These are phyloP conservation scores for Exophiala lecanii-corni DNA, from an alignment of 2,329 filamentous ascomycete species.

Conservation along the genomic window DNA sequence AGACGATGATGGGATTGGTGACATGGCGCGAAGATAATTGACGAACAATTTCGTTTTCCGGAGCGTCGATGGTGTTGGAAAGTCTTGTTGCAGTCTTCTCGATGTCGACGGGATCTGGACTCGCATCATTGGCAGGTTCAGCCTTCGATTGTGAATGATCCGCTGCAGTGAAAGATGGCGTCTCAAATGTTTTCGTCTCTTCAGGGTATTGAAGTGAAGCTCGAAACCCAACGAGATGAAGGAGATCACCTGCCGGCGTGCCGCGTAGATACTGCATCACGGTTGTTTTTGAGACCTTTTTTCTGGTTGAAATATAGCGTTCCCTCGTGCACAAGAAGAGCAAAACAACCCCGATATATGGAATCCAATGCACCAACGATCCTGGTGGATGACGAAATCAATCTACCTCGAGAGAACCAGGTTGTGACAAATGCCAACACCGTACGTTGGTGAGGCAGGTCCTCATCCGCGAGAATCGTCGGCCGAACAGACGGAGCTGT, in stretches of 20 bases:
- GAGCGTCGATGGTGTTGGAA: background rate
- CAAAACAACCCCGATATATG: too few relatives aligned
- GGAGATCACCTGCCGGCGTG: constrained; percentile 15
- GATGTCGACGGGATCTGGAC: constrained; percentile 2
- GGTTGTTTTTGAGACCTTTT: too few relatives aligned
- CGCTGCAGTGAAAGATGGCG: constrained; percentile 8
- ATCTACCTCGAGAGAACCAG: too few relatives aligned
- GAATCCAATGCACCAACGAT: too few relatives aligned
- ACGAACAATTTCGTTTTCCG: background rate
- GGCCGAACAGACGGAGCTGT: too few relatives aligned
- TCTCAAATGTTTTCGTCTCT: constrained; percentile 12
- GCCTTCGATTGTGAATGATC: constrained; percentile 6
- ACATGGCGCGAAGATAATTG: constrained; percentile 4
- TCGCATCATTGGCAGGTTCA: background rate
- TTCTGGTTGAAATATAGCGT: too few relatives aligned
- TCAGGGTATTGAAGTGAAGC: constrained; percentile 15
- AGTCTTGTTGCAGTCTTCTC: constrained; percentile 9
- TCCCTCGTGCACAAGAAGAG: too few relatives aligned
- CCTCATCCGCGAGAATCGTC: too few relatives aligned
- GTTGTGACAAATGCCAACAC: too few relatives aligned
- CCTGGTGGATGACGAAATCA: too few relatives aligned
- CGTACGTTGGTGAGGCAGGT: too few relatives aligned
- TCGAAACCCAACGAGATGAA: constrained; percentile 15
- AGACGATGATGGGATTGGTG: constrained; percentile 27
- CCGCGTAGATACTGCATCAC: too few relatives aligned